phyloP scores from a whole-genome alignment of 2,329 filamentous ascomycete genomes.

The Shiraia bambusicola region DNA sequence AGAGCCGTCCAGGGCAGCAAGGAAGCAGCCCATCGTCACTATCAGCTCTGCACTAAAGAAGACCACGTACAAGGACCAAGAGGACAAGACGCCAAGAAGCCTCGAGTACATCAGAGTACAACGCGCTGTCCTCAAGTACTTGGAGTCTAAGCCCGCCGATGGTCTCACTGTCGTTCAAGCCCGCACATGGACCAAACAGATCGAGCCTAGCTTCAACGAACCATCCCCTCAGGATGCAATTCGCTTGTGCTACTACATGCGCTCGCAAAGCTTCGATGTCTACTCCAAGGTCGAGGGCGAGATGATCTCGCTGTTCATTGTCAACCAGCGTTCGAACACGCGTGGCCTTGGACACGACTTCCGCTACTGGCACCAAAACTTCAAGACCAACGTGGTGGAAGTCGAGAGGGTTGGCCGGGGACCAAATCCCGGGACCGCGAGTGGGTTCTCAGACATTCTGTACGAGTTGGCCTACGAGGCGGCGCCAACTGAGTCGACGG shows the following conservation, averaged over 20 bases:
- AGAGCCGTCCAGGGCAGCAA: neutral
- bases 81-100: slow-evolving; percentile 9
- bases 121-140: slow-evolving; percentile 13
- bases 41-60: slow-evolving; percentile 11
- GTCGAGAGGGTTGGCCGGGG: too few relatives aligned
- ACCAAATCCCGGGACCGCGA: too few relatives aligned
- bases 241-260: slow-evolving; percentile 37
- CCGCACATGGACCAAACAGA: slow-evolving; percentile 14
- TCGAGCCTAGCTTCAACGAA: slow-evolving; percentile 3
- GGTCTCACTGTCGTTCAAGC: slow-evolving; percentile 14
- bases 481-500: too few relatives aligned
- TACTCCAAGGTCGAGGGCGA: slow-evolving; percentile 15
- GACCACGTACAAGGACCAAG: slow-evolving; percentile 21
- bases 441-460: too few relatives aligned
- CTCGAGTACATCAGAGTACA: slow-evolving; percentile 22
- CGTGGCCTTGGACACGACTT: slow-evolving; percentile 1
- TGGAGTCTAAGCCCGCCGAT: slow-evolving; percentile 14
- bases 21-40: slow-evolving; percentile 7
- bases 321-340: slow-evolving; percentile 3
- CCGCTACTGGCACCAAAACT: slow-evolving; percentile 25
- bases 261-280: slow-evolving; percentile 24
- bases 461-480: too few relatives aligned
- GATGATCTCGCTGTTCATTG: slow-evolving; percentile 17
- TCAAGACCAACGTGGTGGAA: slow-evolving; percentile 4
- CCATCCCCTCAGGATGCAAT: slow-evolving; percentile 22